Evolutionary conservation across 73 alveolate genomes (phyloP).

Genomic region (Tetrahymena thermophila): DNA sequence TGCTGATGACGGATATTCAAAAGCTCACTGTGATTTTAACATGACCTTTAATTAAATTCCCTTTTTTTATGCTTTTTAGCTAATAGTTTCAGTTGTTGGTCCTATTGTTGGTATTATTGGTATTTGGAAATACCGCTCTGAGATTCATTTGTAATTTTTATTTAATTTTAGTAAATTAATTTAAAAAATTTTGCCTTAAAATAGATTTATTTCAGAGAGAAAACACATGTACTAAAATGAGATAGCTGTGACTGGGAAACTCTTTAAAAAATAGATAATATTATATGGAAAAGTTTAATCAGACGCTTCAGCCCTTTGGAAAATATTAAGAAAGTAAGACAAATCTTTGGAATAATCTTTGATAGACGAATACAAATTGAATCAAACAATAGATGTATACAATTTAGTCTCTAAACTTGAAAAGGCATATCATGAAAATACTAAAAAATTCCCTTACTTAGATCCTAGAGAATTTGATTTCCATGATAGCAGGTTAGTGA

Average conservation of each 20-base stretch:
- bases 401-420: background rate
- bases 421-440: background rate
- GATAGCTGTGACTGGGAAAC: background rate
- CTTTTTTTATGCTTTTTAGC: background rate
- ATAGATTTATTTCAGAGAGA: background rate
- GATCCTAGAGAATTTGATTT: background rate
- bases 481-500: background rate
- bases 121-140: background rate
- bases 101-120: background rate
- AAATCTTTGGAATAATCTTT: background rate
- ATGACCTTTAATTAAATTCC: background rate
- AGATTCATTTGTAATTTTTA: background rate
- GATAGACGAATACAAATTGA: background rate
- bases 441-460: background rate
- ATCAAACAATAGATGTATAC: background rate
- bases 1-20: background rate
- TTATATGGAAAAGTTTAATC: background rate
- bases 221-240: background rate
- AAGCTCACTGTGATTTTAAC: background rate
- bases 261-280: background rate
- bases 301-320: background rate
- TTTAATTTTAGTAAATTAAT: background rate
- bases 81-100: background rate
- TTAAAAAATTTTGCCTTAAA: background rate
- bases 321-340: background rate